Conservation (phyloP, 768 basidiomycete species). For the Mycena belliarum region DNA sequence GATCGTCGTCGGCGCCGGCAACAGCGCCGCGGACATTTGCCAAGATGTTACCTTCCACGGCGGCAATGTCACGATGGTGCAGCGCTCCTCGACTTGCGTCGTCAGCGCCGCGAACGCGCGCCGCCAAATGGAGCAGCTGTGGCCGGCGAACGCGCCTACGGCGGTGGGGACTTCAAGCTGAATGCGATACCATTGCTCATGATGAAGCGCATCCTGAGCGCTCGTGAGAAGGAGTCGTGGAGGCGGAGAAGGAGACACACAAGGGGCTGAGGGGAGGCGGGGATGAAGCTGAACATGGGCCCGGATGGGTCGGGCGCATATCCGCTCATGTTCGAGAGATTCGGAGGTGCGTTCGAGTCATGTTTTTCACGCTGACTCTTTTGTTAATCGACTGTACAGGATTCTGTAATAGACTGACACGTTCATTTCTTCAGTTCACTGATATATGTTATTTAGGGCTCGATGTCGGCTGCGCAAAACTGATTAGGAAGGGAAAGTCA, state of each 20-base stretch:
- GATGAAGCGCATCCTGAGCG: constrained; percentile 24
- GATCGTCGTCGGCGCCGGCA: constrained; percentile 42
- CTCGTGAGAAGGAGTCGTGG: constrained; percentile 22
- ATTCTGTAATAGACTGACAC: too few relatives aligned
- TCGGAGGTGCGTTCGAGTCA: constrained; percentile 29
- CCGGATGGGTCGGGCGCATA: constrained; percentile 32
- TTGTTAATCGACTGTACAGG: too few relatives aligned
- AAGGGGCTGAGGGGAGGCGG: constrained; percentile 36
- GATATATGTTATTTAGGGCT: too few relatives aligned
- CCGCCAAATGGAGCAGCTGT: constrained; percentile 3
- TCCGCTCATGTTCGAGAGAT: constrained; percentile 29
- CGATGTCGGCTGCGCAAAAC: too few relatives aligned
- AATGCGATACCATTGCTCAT: constrained; percentile 27
- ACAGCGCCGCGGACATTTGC: constrained; percentile 40
- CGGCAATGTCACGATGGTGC: constrained; percentile 42
- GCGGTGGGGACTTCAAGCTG: constrained; percentile 29
- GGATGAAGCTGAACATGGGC: constrained; percentile 38
- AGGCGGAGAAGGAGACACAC: constrained; percentile 35
- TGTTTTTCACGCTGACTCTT: too few relatives aligned
- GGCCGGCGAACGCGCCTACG: constrained; percentile 24
- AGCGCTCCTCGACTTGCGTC: constrained; percentile 42
- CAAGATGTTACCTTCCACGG: constrained; percentile 36
- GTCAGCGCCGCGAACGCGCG: constrained; percentile 11
- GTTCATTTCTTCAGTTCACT: too few relatives aligned
- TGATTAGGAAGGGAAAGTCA: too few relatives aligned